A percentile compares a stretch with the other conserved stretches of the same genome.
Evolutionary conservation across 441 rosid species (phyloP).

Genomic region (Corymbia calophylla): DNA sequence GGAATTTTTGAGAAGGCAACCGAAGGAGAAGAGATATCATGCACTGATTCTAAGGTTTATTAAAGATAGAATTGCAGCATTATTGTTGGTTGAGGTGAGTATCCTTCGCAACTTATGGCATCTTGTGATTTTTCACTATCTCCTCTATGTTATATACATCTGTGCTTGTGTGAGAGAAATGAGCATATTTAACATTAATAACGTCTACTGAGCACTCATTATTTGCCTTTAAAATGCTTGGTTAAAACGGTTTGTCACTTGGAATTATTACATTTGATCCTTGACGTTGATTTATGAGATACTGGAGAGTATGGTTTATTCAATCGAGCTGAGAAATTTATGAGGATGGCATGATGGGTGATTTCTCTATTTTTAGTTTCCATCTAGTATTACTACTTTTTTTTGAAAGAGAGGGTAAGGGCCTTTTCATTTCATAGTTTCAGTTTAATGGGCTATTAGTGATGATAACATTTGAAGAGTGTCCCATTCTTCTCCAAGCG

Average conservation of each 20-base stretch:
- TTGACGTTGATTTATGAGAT: neutral
- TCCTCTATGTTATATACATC: neutral
- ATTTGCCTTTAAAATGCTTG: neutral
- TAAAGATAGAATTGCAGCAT: slow-evolving; percentile 75
- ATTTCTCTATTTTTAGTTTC: neutral
- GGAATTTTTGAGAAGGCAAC: slow-evolving; percentile 76
- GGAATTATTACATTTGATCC: neutral
- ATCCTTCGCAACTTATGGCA: neutral
- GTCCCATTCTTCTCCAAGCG: neutral
- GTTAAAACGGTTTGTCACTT: neutral
- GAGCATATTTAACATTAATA: neutral
- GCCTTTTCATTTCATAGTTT: neutral
- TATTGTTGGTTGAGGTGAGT: slow-evolving; percentile 74
- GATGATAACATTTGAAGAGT: neutral
- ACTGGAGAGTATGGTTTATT: neutral
- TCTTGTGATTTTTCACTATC: neutral
- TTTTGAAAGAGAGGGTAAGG: neutral
- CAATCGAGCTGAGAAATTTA: neutral
- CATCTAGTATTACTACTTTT: neutral
- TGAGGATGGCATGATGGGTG: neutral
- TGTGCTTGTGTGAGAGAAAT: neutral
- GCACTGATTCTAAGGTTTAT: slow-evolving; percentile 80
- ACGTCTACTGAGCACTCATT: neutral
- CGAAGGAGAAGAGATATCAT: slow-evolving; percentile 52
- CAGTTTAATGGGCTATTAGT: neutral